Base-by-base conservation (phyloP, 352 stramenopile genomes). In the Phytophthora cactorum region DNA sequence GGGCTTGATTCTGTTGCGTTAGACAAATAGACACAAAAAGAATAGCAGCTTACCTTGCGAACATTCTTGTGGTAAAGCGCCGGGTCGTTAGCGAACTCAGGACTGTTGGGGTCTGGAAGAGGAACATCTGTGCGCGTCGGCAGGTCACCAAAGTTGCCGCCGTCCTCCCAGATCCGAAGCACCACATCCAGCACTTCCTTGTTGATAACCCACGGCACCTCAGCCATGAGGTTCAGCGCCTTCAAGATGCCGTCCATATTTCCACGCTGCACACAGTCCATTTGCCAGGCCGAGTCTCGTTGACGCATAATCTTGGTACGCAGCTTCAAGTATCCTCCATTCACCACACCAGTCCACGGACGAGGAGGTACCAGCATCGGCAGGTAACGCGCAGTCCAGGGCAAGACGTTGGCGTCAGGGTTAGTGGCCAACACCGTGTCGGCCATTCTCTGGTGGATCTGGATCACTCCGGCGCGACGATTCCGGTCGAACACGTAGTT, bases 291-390 rank as follows among this genome's bases (percentile, higher is more conserved):
- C 29, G 79, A 87, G 51, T 92, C 84, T 34, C 88, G 84, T 59
- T 93, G 82, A 22, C 97, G 88, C 91, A 99, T 98, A 55, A 99
- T 89, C 63, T 96, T 92, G 22, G 90, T 93, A 53, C 96, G 88
- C 15, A 98, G 78, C 56, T 85, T 93, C 43, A 98, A 73, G 72
- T 99, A 99, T 8, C 95, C 96, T 14, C 97, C 97, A 56, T 96
- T 88, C 51, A 91, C 84, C 6, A 97, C 75, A 49, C 72, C 78
- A 7, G 83, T 86, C 97, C 97, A 99, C 28, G 86, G 79, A 57
- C 85, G 89, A 12, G 97, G 97, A 17, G 97, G 95, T 9, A 99
- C 91, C 43, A 99, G 82, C 97, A 99, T 99, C 17, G 97, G 97
- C 59, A 98, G 81, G 66, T 98, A 97, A 15, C 95, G 81, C 14